Base-by-base conservation (phyloP, 345 rosid species). In the Mallotus nudiflorus region DNA sequence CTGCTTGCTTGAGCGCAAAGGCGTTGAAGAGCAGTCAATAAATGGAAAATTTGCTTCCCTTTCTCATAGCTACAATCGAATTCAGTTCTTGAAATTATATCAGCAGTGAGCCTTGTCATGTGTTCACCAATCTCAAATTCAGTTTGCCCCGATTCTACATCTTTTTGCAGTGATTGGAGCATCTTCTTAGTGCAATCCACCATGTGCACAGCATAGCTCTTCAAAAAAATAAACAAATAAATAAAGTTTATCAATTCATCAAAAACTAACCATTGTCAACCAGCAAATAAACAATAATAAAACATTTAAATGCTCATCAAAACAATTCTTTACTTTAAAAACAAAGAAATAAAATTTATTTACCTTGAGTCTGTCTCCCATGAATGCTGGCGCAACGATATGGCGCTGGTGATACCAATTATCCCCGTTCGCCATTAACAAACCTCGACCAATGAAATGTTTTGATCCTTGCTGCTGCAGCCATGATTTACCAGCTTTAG, bases 81-180 rank as follows among this genome's bases (percentile, higher is more conserved):
- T 73, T 90, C 96, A 0, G 98, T 92, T 71, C 92, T 88, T 16
- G 97, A 87, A 52, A 96, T 96, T 28, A 92, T 92, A 62, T 92
- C 94, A 16, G 94, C 96, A 6, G 98, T 85, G 57, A 92, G 92
- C 52, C 73, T 76, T 31, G 90, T 65, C 87, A 96, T 86, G 83
- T 82, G 78, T 52, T 83, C 96, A 18, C 96, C 90, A 0, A 95
- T 92, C 84, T 95, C 99, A n/a, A 95, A 74, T 73, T 92, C 98
- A 9, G 56, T 68, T 65, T 78, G 69, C 40, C 96, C 94, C 16
- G 83, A 74, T 62, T 74, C 73, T 3, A 74, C 84, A 0, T 81
- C 87, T 19, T 80, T 80, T 73, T 74, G 66, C 63, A 95, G 73
- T 28, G 83, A 83, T 70, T 81, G 80, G 14, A 85, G 78, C 96